Conservation (phyloP, 176 grass and related monocot genomes). For the Oryza longistaminata region DNA sequence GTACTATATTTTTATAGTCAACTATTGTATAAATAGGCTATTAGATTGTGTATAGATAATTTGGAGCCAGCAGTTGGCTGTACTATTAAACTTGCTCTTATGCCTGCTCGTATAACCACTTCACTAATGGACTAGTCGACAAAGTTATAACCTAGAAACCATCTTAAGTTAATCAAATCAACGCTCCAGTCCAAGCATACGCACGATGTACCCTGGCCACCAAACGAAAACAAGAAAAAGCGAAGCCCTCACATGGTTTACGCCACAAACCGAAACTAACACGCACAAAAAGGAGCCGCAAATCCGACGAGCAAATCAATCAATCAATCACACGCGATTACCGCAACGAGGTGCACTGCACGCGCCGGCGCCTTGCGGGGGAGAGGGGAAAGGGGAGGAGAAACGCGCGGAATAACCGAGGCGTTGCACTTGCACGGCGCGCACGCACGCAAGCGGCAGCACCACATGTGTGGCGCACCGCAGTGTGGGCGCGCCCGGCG, state of each 20-base stretch:
- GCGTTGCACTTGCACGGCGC: too few relatives aligned
- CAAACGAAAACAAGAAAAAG: background rate
- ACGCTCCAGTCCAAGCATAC: background rate
- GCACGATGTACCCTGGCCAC: background rate
- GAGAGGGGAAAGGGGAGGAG: background rate
- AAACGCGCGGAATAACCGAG: background rate
- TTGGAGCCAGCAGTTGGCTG: too few relatives aligned
- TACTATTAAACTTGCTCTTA: too few relatives aligned
- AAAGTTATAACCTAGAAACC: background rate
- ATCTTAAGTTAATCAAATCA: background rate
- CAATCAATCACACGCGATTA: constrained; percentile 2
- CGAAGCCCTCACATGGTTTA: background rate
- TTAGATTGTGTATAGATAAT: too few relatives aligned
- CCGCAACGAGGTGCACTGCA: background rate
- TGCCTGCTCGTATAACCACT: background rate
- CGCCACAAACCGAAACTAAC: background rate
- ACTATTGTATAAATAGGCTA: too few relatives aligned
- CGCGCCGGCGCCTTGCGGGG: too few relatives aligned
- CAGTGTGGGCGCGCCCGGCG: too few relatives aligned
- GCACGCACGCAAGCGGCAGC: too few relatives aligned
- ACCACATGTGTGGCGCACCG: background rate
- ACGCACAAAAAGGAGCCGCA: constrained; percentile 37
- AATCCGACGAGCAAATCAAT: background rate
- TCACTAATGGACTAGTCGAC: constrained; percentile 2
- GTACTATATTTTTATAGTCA: too few relatives aligned